Conservation (phyloP, 1,284 basidiomycete species). For the Malassezia arunalokei region DNA sequence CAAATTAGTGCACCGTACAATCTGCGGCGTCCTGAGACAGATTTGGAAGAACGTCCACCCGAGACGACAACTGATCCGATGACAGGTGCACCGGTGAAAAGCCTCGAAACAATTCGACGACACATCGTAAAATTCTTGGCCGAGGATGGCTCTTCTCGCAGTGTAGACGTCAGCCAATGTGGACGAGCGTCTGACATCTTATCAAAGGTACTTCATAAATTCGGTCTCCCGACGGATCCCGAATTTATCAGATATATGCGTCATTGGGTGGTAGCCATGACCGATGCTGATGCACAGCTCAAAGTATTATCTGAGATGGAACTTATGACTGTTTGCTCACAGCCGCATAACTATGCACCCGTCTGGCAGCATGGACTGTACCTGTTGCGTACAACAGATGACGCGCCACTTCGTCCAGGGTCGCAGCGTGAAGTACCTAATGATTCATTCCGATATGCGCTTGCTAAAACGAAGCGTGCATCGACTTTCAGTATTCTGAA, state of each 20-base stretch:
- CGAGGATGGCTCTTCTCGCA: slow-evolving; percentile 36
- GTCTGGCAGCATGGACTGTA: slow-evolving; percentile 71
- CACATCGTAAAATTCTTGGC: slow-evolving; percentile 44
- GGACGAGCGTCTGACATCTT: slow-evolving; percentile 38
- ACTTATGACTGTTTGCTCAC: slow-evolving; percentile 71
- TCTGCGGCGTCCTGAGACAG: slow-evolving; percentile 7
- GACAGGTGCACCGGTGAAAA: neutral
- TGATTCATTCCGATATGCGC: slow-evolving; percentile 52
- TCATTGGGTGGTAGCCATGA: slow-evolving; percentile 31
- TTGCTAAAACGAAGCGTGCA: slow-evolving; percentile 52
- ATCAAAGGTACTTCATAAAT: slow-evolving; percentile 40
- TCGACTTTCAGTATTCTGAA: slow-evolving; percentile 53
- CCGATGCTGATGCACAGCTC: slow-evolving; percentile 24
- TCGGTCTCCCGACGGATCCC: slow-evolving; percentile 33
- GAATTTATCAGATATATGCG: slow-evolving; percentile 25
- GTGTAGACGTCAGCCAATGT: slow-evolving; percentile 39
- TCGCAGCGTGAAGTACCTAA: slow-evolving; percentile 13
- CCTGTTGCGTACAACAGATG: slow-evolving; percentile 45
- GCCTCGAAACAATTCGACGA: slow-evolving; percentile 32
- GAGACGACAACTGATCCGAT: neutral
- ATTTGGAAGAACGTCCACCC: slow-evolving; percentile 2
- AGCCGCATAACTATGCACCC: slow-evolving; percentile 61
- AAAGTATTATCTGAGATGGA: slow-evolving; percentile 50
- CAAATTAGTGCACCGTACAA: slow-evolving; percentile 16
- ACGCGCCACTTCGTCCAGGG: slow-evolving; percentile 18